A percentile compares a stretch with the other conserved stretches of the same genome.
Evolutionary conservation across 441 rosid species (phyloP).

Genomic region (Syzygium syzygioides): DNA sequence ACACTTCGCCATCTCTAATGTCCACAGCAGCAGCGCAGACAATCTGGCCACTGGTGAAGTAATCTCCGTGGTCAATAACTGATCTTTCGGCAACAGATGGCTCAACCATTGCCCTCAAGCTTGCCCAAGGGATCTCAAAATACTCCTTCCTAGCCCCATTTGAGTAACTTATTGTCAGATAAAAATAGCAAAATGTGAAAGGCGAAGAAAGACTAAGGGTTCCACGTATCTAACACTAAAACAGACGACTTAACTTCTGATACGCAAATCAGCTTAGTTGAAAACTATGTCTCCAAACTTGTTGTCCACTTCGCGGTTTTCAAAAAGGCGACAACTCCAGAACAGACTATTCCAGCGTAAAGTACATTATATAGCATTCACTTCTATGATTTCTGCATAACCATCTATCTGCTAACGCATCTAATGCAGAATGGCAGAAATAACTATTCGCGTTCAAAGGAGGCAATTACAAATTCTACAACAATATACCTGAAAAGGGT

Average conservation of each 20-base stretch:
- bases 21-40: constrained; percentile 52
- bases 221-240: background rate
- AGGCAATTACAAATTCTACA: background rate
- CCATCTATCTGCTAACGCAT: background rate
- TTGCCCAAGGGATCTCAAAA: constrained; percentile 83
- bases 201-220: background rate
- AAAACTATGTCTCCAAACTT: background rate
- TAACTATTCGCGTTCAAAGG: background rate
- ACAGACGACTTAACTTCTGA: background rate
- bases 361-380: background rate
- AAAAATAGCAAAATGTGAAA: background rate
- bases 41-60: constrained; percentile 48
- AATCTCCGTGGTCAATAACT: constrained; percentile 58
- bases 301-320: background rate
- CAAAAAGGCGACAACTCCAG: background rate
- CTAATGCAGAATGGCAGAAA: background rate
- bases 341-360: background rate
- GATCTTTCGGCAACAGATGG: constrained; percentile 68
- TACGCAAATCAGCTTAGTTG: background rate
- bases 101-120: constrained; percentile 72
- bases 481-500: background rate
- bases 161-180: background rate
- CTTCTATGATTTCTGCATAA: background rate
- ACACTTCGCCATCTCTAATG: constrained; percentile 49
- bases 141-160: constrained; percentile 65